Percentiles rank a stretch among this genome's conserved stretches.
phyloP scores from a whole-genome alignment of 768 basidiomycete species.

The Rubroboletus satanas region DNA sequence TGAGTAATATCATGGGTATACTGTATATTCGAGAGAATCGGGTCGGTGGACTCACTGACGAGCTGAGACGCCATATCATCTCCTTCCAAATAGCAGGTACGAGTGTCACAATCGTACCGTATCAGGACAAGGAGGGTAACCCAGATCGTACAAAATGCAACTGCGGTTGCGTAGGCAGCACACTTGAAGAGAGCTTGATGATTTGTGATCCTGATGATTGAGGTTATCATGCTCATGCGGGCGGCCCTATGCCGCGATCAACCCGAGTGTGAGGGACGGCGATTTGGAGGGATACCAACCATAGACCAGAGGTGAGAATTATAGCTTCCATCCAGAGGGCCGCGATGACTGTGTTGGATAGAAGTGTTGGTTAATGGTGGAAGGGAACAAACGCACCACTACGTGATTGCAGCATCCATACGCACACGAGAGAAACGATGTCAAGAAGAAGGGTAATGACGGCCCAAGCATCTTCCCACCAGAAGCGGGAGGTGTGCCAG shows the following conservation, averaged over 20 bases:
- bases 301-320: background rate
- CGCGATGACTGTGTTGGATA: background rate
- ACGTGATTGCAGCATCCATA: background rate
- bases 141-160: slow-evolving; percentile 1
- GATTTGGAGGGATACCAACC: background rate
- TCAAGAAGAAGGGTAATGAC: background rate
- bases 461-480: slow-evolving; percentile 6
- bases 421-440: background rate
- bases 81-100: background rate
- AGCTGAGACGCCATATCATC: background rate
- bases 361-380: background rate
- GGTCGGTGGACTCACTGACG: background rate
- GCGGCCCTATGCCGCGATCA: background rate
- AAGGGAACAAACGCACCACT: background rate
- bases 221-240: slow-evolving; percentile 4
- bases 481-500: background rate
- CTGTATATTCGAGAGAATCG: background rate
- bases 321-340: background rate
- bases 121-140: background rate
- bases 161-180: background rate
- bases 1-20: background rate
- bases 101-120: background rate
- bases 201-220: background rate
- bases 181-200: background rate
- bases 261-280: background rate